Evolutionary conservation across 2,329 filamentous ascomycete species (phyloP).

Genomic region (Colletotrichum graminicola): DNA sequence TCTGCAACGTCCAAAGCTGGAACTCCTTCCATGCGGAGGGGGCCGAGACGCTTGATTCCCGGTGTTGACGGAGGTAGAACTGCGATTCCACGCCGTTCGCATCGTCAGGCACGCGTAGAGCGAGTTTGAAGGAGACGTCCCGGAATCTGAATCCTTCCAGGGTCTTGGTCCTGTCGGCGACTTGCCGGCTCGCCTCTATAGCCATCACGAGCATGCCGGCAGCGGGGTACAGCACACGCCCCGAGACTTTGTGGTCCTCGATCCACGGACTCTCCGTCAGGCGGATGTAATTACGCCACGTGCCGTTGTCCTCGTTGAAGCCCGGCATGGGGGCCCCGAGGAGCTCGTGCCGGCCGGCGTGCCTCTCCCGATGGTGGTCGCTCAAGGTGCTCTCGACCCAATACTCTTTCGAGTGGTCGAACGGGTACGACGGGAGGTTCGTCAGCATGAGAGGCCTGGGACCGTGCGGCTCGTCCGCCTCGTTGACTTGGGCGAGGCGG

Average conservation of each 20-base stretch:
- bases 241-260: conserved; percentile 62
- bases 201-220: conserved; percentile 52
- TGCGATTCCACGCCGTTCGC: conserved; percentile 41
- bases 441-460: conserved; percentile 36
- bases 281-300: conserved; percentile 42
- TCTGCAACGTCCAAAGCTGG: conserved; percentile 44
- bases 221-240: conserved; percentile 56
- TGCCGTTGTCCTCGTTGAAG: conserved; percentile 35
- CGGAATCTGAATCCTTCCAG: conserved; percentile 42
- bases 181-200: conserved; percentile 42
- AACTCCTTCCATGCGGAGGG: conserved; percentile 45
- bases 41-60: conserved; percentile 39
- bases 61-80: conserved; percentile 42
- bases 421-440: conserved; percentile 45
- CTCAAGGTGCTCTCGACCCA: conserved; percentile 45
- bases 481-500: conserved; percentile 32
- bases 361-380: conserved; percentile 19
- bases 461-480: conserved; percentile 36
- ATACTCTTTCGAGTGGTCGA: conserved; percentile 44
- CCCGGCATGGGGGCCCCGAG: conserved; percentile 35
- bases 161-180: conserved; percentile 18
- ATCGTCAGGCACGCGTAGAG: conserved; percentile 42
- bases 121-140: conserved; percentile 44
- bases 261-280: conserved; percentile 58
- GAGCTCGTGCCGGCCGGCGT: conserved; percentile 38